Base-by-base conservation (phyloP, 352 stramenopile genomes). In the Phytopythium kandeliae region DNA sequence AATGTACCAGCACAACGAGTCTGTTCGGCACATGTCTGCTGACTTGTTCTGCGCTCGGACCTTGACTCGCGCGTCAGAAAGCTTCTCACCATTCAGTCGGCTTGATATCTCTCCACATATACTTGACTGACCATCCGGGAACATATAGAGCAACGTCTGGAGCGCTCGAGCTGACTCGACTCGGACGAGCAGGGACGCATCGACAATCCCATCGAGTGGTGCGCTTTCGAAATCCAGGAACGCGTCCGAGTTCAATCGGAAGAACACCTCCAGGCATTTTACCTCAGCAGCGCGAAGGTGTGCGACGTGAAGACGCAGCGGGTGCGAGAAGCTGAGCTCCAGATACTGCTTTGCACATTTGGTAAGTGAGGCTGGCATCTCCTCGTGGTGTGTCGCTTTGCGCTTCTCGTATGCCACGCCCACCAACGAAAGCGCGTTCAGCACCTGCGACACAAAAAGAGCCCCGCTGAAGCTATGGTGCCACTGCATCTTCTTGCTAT, bases 121-220 rank as follows among this genome's bases (percentile, higher is more conserved):
- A 3, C 33, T 43, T 3, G 47, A 26, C 17, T 53, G 47, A 17
- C 83, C 85, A 47, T 92, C 79, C 17, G 78, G 76, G 57, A 87
- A 92, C 81, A 92, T 95, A 51, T 75, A 86, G 49, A 85, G 86
- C 19, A 92, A 25, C 6, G 81, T 80, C 50, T 90, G 80, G 36
- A 89, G 66, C 15, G 70, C 58, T 38, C 55, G 58, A 11, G 74
- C 64, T 8, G 78, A 69, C 8, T 67, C 51, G 7, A 73, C 44
- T 22, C 84, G 85, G 5, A 95, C 85, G 25, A 55, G 60, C 12
- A 76, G 55, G 35, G 86, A 80, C 3, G 51, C 46, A 40, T 95
- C 83, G 10, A 69, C 60, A 4, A 92, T 42, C 11, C 63, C 60
- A 33, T 55, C 22, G 34, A 89, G 70, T 7, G 67, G 70, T 10